A percentile compares a stretch with the other conserved stretches of the same genome.
Conservation (phyloP, 148 eudicot species). For the Simmondsia chinensis region DNA sequence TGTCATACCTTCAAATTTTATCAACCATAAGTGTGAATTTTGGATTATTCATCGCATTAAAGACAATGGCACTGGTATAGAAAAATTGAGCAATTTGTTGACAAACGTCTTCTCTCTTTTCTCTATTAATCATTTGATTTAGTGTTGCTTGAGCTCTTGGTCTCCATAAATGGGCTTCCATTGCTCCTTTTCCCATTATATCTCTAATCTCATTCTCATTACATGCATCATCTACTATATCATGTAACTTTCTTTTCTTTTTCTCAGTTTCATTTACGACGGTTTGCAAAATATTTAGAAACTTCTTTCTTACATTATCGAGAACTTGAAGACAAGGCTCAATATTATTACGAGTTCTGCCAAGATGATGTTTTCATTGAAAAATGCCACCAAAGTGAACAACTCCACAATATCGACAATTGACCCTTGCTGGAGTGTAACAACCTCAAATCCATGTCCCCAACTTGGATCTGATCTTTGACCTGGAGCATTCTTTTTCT, state of each 20-base stretch:
- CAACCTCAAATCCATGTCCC: neutral
- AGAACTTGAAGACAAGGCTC: no score
- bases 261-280: no score
- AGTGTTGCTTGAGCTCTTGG: neutral
- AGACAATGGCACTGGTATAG: no score
- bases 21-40: no score
- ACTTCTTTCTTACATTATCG: no score
- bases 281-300: no score
- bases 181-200: neutral
- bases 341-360: neutral
- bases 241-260: no score
- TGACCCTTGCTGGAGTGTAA: neutral
- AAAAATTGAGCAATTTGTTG: no score
- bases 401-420: neutral
- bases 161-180: neutral
- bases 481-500: no score
- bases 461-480: constrained; percentile 1
- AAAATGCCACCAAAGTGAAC: neutral
- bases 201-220: no score
- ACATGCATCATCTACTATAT: no score
- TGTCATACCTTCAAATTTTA: neutral
- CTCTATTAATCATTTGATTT: neutral
- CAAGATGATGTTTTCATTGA: constrained; percentile 5
- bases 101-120: neutral
- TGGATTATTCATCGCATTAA: no score